Base-by-base conservation (phyloP, 2,329 filamentous ascomycete species). In the Aspergillus persii region DNA sequence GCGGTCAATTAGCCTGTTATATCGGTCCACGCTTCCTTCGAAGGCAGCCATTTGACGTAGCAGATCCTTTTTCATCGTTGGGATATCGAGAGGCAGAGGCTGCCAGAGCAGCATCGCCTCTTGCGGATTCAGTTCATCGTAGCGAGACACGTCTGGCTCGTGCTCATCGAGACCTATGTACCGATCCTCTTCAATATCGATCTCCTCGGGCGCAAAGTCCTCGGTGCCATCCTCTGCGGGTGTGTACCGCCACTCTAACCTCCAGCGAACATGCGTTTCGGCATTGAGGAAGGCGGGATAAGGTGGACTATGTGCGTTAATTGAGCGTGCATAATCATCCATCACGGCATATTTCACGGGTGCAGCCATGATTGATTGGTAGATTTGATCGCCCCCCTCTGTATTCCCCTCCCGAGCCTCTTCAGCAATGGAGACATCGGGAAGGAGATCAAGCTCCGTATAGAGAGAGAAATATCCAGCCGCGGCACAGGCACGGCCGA, bases 401-500 rank as follows among this genome's bases (percentile, higher is more conserved):
- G 36, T 50, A n/a, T 58, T 49, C 18, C 52, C 58, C 26, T 62
- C 55, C 6, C 60, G 51, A 9, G 65, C 57, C 55, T 69, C 67
- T 33, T 69, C 64, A 8, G 64, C 62, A 56, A 66, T 64, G 54
- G 57, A 57, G 3, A 62, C 57, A 9, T 69, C 62, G 18, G 64
- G 63, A 23, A 66, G 39, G 31, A 62, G 57, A 18, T 64, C 55
- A 23, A 68, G 49, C 47, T 64, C 64, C 55, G 53, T 56, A 23
- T 65, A 69, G 9, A 69, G 57, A 48, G 57, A 39, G 6, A 57
- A 50, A 54, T 66, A 68, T 0, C 63, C 60, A 1, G 64, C 64
- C 3, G 50, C 62, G 44, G 65, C 66, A 61, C 65, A 68, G 0
- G 65, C 64, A 2, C 65, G 60, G 9, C 60, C 67, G 2, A 64